phyloP scores from a whole-genome alignment of 2,329 filamentous ascomycete species.

The Botrytis elliptica region DNA sequence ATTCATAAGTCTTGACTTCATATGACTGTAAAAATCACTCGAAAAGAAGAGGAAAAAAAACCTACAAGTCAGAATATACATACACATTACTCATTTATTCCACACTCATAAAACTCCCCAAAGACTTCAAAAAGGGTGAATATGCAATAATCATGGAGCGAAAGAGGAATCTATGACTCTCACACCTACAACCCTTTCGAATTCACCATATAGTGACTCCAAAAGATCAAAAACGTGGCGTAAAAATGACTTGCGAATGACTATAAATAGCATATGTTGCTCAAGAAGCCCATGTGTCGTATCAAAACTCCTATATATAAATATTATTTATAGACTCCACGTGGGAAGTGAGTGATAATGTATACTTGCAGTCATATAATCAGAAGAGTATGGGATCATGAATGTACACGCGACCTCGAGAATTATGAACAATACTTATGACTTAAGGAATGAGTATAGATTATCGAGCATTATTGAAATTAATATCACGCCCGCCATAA shows the following conservation, averaged over 20 bases:
- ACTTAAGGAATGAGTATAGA: too few species aligned
- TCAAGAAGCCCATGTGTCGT: too few species aligned
- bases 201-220: not conserved
- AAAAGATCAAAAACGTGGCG: not conserved
- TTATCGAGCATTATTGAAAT: not conserved
- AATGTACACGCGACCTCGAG: not conserved
- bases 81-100: too few species aligned
- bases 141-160: accelerated
- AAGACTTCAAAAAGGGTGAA: accelerated
- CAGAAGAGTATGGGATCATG: not conserved
- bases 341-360: not conserved
- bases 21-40: too few species aligned
- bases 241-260: not conserved
- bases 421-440: not conserved
- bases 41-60: too few species aligned
- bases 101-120: not conserved
- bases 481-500: accelerated
- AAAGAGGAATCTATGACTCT: not conserved
- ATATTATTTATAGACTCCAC: not conserved
- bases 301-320: not conserved
- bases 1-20: not conserved
- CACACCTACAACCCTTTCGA: not conserved
- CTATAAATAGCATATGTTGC: not conserved
- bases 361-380: not conserved
- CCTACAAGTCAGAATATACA: too few species aligned